phyloP scores from a whole-genome alignment of 2,329 filamentous ascomycete species.

The Penicillium sp. region DNA sequence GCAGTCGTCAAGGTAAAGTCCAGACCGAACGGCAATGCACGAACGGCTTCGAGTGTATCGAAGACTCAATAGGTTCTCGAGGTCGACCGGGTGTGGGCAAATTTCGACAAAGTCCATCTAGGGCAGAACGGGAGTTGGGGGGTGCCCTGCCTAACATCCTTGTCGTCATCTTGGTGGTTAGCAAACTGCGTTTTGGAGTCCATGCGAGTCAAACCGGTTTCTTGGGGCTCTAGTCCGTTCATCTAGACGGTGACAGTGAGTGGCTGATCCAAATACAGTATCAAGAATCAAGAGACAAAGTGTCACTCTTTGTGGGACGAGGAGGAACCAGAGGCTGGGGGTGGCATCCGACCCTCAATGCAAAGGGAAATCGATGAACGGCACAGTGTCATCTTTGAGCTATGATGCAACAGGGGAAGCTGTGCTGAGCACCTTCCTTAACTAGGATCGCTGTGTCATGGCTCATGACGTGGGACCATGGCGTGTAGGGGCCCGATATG shows the following conservation, averaged over 20 bases:
- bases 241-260: background rate
- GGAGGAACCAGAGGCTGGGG: no score
- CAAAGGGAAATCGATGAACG: no score
- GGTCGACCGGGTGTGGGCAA: no score
- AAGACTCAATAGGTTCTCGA: no score
- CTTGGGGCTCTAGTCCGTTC: background rate
- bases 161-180: no score
- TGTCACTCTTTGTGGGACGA: no score
- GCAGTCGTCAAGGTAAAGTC: slow-evolving; percentile 2
- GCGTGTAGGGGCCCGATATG: background rate
- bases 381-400: no score
- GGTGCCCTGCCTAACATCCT: no score
- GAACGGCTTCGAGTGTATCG: background rate
- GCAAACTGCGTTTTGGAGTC: no score
- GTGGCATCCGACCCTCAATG: no score
- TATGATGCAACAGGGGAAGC: background rate
- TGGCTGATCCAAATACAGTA: background rate
- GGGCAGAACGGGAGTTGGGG: no score
- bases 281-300: background rate
- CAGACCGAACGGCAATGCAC: background rate
- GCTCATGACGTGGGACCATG: background rate
- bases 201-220: slow-evolving; percentile 5
- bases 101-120: no score
- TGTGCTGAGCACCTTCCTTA: background rate
- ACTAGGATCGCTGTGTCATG: background rate